Percentiles rank a stretch among this genome's conserved stretches.
Conservation (phyloP, 2,329 filamentous ascomycete genomes). For the Alternaria sp. region DNA sequence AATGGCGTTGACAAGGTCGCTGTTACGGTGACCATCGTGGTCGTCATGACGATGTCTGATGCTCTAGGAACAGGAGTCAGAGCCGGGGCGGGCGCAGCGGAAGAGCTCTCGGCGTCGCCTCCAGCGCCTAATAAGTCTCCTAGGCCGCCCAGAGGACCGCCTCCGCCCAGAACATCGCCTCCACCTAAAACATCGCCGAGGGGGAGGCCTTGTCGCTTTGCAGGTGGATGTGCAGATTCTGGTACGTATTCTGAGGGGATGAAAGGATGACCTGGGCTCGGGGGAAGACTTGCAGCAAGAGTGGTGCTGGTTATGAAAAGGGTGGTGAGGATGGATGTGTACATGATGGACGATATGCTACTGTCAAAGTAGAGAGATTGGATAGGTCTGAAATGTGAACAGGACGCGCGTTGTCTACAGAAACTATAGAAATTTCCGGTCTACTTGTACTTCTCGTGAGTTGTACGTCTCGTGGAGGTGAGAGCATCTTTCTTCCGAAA, state of each 20-base stretch:
- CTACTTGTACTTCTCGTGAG: slow-evolving; percentile 5
- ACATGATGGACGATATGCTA: slow-evolving; percentile 8
- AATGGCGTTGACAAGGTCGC: slow-evolving; percentile 1
- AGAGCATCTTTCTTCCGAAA: not conserved
- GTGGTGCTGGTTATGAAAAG: slow-evolving; percentile 8
- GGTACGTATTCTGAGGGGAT: not conserved
- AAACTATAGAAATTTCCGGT: not conserved
- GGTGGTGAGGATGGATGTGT: slow-evolving; percentile 8
- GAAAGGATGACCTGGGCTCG: not conserved
- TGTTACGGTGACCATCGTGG: not conserved
- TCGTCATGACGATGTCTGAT: not conserved
- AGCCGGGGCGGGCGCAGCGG: not conserved
- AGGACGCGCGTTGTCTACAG: not conserved
- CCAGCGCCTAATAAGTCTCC: not conserved
- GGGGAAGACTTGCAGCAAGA: not conserved
- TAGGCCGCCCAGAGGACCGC: not conserved
- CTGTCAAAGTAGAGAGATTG: not conserved
- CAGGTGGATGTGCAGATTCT: no score
- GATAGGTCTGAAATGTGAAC: not conserved
- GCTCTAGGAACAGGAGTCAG: not conserved
- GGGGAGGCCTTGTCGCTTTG: not conserved
- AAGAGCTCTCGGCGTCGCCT: not conserved
- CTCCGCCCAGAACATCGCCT: not conserved
- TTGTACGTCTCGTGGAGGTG: not conserved
- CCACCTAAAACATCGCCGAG: not conserved